phyloP scores from a whole-genome alignment of 202 grass and related monocot genomes.

The Eragrostis tef region DNA sequence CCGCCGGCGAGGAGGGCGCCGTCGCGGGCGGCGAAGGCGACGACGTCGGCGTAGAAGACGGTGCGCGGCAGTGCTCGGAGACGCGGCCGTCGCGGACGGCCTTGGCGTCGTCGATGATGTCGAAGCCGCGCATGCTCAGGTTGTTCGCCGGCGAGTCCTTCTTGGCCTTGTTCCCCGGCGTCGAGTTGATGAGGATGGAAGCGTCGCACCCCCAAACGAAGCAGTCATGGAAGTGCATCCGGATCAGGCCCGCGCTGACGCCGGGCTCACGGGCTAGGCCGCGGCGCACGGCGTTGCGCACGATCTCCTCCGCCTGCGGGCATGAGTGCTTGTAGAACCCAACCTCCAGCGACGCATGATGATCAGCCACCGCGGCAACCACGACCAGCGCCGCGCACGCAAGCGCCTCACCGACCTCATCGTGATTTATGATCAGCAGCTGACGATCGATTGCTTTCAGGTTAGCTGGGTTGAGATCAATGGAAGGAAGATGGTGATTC shows the following conservation, averaged over 20 bases:
- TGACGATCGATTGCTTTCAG: too few species aligned
- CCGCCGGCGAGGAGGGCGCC: constrained; percentile 35
- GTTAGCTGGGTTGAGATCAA: too few species aligned
- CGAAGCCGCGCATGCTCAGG: constrained; percentile 69
- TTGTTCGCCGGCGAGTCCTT: constrained; percentile 50
- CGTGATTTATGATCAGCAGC: too few species aligned
- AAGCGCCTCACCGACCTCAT: constrained; percentile 7
- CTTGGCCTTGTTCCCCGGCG: constrained; percentile 46
- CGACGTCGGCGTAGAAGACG: constrained; percentile 69
- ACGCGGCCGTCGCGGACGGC: constrained; percentile 29
- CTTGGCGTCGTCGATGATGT: constrained; percentile 69
- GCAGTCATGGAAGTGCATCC: constrained; percentile 73
- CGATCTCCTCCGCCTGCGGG: too few species aligned
- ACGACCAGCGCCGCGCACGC: constrained; percentile 23
- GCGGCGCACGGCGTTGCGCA: constrained; percentile 55
- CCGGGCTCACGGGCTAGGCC: constrained; percentile 35
- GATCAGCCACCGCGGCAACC: neutral
- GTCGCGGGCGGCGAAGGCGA: constrained; percentile 58
- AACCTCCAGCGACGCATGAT: constrained; percentile 39
- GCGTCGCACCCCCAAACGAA: constrained; percentile 60
- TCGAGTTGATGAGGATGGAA: constrained; percentile 53
- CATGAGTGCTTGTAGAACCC: constrained; percentile 66
- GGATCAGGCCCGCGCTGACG: constrained; percentile 50
- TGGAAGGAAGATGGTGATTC: neutral
- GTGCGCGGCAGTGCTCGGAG: constrained; percentile 54